Base-by-base conservation (phyloP, 1,284 basidiomycete species). In the Papiliotrema terrestris region DNA sequence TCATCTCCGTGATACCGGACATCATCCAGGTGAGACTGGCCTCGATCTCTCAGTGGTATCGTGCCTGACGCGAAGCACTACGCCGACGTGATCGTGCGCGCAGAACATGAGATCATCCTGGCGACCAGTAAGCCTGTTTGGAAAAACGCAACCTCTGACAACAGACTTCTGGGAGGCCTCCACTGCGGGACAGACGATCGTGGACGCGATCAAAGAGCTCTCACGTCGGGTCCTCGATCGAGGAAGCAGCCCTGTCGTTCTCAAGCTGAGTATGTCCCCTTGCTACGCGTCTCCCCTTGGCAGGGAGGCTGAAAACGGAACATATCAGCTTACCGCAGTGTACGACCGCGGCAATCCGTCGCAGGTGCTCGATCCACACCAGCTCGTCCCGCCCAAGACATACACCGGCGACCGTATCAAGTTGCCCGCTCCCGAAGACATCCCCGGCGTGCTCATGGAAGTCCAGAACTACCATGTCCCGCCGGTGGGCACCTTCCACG, bases 391-490 rank as follows among this genome's bases (percentile, higher is more conserved):
- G 29, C 45, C n/a, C 14, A 60, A 63, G 49, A 63, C 59, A 1
- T 63, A 62, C 46, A 64, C 62, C 1, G 62, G 60, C 2, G 64
- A 63, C 36, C 60, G 62, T 32, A 56, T 87, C 36, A 80, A 82
- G 42, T 71, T 87, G 0, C 86, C 86, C 2, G 68, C 68, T 29
- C 77, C 78, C 25, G 78, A 80, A 14, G 83, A 86, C 52, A 82
- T 87, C 45, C 82, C 83, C 0, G 81, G 84, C 55, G 72, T 87
- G 35, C 75, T 82, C 36, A 76, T 87, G 37, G 80, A 87, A 66
- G 82, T 85, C 13, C 68, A 69, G 39, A 72, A 72, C 52, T 72
- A 69, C 53, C 69, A 72, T 50, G 55, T 61, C 14, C 63, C 66
- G 1, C 68, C 68, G 2, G 69, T 72, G 15, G 69, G 69, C 26